A percentile compares a stretch with the other conserved stretches of the same genome.
Conservation (phyloP, 2,329 filamentous ascomycete genomes). For the Clonostachys chloroleuca region DNA sequence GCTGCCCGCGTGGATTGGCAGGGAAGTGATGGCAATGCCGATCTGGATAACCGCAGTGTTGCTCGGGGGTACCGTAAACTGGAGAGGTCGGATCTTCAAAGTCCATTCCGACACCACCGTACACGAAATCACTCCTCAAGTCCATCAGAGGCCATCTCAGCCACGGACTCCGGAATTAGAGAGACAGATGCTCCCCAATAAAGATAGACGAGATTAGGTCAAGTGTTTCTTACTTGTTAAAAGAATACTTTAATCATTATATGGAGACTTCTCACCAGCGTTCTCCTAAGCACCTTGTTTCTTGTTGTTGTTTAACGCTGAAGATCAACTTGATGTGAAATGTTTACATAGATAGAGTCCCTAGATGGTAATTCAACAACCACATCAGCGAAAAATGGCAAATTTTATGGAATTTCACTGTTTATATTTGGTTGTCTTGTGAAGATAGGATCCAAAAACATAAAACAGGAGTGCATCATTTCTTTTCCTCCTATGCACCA, state of each 20-base stretch:
- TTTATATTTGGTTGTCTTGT: no score
- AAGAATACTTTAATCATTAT: background rate
- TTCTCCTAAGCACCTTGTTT: no score
- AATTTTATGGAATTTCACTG: no score
- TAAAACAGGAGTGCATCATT: no score
- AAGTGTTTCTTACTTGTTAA: background rate
- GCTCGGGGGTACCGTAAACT: slow-evolving; percentile 81
- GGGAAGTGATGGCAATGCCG: slow-evolving; percentile 78
- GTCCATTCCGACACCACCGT: slow-evolving; percentile 85
- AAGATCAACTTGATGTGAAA: background rate
- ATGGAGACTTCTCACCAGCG: background rate
- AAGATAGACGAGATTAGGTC: background rate
- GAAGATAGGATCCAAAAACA: no score
- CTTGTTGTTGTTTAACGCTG: no score
- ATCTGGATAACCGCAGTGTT: slow-evolving; percentile 90
- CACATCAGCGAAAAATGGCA: no score
- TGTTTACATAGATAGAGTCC: background rate
- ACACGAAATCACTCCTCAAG: slow-evolving; percentile 24
- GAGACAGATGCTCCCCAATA: background rate
- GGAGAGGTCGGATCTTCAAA: slow-evolving; percentile 79
- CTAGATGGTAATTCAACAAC: background rate
- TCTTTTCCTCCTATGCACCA: no score
- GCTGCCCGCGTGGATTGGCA: slow-evolving; percentile 77
- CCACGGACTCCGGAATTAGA: background rate
- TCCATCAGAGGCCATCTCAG: background rate